A percentile compares a stretch with the other conserved stretches of the same genome.
Conservation (phyloP, 139 green algal species). For the Mesotaenium endlicherianum region DNA sequence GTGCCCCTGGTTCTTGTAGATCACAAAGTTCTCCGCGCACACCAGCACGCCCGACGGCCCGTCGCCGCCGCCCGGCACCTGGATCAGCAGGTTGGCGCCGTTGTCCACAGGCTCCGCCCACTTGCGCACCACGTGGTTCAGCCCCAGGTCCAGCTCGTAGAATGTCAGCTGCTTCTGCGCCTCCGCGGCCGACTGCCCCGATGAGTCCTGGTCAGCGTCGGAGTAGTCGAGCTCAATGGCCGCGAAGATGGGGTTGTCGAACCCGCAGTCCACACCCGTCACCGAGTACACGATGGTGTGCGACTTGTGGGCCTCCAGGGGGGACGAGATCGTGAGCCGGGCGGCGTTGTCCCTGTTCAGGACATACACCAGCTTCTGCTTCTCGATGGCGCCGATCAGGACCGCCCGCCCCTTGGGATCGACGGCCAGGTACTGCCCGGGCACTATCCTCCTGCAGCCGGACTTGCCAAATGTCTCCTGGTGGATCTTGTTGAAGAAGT, state of each 20-base stretch:
- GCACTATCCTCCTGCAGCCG: constrained; percentile 89
- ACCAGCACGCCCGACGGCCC: constrained; percentile 88
- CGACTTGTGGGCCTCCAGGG: constrained; percentile 95
- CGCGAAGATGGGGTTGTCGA: constrained; percentile 98
- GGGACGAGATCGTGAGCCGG: constrained; percentile 94
- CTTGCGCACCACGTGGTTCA: constrained; percentile 95
- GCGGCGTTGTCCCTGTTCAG: constrained; percentile 91
- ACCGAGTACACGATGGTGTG: constrained; percentile 81
- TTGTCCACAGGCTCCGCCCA: constrained; percentile 89
- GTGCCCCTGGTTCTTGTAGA: constrained; percentile 82
- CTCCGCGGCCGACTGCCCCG: constrained; percentile 57
- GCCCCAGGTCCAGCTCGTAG: constrained; percentile 97
- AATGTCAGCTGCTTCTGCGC: constrained; percentile 94
- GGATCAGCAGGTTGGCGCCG: constrained; percentile 91
- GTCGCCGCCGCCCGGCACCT: constrained; percentile 88
- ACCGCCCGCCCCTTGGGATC: constrained; percentile 93
- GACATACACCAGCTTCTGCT: constrained; percentile 99
- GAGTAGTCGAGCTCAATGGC: constrained; percentile 97
- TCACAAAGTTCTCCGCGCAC: constrained; percentile 95
- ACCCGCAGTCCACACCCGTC: constrained; percentile 88
- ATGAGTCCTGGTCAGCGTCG: constrained; percentile 74
- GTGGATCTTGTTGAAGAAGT: constrained; percentile 85
- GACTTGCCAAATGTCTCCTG: constrained; percentile 97
- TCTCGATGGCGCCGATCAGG: constrained; percentile 92
- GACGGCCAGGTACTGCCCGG: constrained; percentile 78